Percentiles rank a stretch among this genome's conserved stretches.
phyloP scores from a whole-genome alignment of 257 asterid species.

The Eucommia ulmoides region DNA sequence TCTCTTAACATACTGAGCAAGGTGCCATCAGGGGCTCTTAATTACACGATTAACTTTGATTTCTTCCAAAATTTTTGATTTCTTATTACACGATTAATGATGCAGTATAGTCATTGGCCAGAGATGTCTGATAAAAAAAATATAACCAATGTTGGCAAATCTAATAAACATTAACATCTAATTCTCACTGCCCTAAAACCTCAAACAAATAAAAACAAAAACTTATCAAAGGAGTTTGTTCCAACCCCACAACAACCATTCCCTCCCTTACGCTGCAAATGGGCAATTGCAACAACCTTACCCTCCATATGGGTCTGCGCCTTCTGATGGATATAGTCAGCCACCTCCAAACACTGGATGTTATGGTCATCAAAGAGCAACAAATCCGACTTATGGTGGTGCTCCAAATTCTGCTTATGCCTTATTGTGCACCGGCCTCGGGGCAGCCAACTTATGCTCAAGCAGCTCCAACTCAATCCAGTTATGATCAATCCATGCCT shows the following conservation, averaged over 20 bases:
- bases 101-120: too few species aligned
- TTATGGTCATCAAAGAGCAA: conserved; percentile 62
- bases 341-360: conserved; percentile 30
- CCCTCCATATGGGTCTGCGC: conserved; percentile 48
- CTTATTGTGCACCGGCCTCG: conserved; percentile 34
- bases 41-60: too few species aligned
- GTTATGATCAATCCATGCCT: conserved; percentile 36
- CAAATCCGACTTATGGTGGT: conserved; percentile 44
- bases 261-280: conserved; percentile 47
- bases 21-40: too few species aligned
- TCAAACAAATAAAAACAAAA: too few species aligned
- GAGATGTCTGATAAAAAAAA: too few species aligned
- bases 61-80: too few species aligned
- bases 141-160: too few species aligned
- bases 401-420: conserved; percentile 36
- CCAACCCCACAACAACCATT: conserved; percentile 68
- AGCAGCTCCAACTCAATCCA: conserved; percentile 46
- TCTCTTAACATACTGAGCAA: too few species aligned
- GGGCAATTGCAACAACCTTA: conserved; percentile 56
- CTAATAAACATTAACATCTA: too few species aligned
- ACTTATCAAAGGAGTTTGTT: too few species aligned
- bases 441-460: conserved; percentile 62
- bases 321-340: conserved; percentile 54
- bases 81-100: too few species aligned
- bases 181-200: too few species aligned